Evolutionary conservation across 371 early-diverging fungal species (phyloP).

Genomic region (Pancytospora philotis): DNA sequence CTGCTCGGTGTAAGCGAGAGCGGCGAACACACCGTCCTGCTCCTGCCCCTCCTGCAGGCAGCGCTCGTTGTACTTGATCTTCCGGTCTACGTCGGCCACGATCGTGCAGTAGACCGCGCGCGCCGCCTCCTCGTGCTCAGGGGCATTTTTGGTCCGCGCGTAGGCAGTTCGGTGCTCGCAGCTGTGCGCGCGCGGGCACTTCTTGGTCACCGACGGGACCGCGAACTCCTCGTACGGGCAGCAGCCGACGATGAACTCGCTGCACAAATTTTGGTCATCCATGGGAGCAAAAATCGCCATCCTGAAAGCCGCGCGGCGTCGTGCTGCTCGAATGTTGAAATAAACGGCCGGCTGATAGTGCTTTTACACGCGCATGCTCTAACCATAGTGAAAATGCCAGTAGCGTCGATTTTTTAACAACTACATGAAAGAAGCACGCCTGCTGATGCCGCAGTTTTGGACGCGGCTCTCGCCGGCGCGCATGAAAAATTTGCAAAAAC

Average conservation of each 20-base stretch:
- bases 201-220: not conserved
- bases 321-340: too few species aligned
- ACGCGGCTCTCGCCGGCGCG: too few species aligned
- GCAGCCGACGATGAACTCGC: slow-evolving; percentile 24
- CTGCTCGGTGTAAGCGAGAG: slow-evolving; percentile 6
- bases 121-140: not conserved
- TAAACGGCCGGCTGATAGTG: too few species aligned
- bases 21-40: slow-evolving; percentile 1
- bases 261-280: not conserved
- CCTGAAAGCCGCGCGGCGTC: too few species aligned
- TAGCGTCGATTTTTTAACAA: too few species aligned
- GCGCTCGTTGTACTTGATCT: not conserved
- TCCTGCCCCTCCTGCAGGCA: not conserved
- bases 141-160: not conserved
- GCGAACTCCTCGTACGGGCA: slow-evolving; percentile 22
- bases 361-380: too few species aligned
- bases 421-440: too few species aligned
- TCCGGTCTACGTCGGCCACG: slow-evolving; percentile 12
- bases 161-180: not conserved
- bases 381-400: too few species aligned
- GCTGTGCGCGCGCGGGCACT: slow-evolving; percentile 5
- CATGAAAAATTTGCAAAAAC: too few species aligned
- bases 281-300: too few species aligned
- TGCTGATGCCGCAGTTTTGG: too few species aligned
- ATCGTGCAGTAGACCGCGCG: not conserved